Conservation (phyloP, 1,284 basidiomycete genomes). For the Cryptococcus sp. region DNA sequence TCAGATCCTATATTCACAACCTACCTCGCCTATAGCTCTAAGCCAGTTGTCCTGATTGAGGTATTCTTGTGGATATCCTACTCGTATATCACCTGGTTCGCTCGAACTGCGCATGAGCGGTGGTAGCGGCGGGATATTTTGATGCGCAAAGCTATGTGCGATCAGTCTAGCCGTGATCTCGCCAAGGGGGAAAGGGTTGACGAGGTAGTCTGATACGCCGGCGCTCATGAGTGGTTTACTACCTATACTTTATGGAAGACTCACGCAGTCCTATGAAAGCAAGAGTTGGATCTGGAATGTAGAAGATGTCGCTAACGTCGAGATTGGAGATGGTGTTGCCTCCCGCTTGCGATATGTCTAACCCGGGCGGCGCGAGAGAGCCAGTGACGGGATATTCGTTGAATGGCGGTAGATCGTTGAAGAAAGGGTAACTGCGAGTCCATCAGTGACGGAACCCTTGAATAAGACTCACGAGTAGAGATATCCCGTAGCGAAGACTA, state of each 20-base stretch:
- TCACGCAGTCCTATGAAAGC: constrained; percentile 40
- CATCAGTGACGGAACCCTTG: not conserved
- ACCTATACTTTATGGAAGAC: not conserved
- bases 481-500: constrained; percentile 54
- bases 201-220: constrained; percentile 27
- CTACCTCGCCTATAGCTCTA: constrained; percentile 28
- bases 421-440: constrained; percentile 41
- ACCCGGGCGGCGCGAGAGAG: constrained; percentile 8
- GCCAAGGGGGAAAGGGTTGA: constrained; percentile 48
- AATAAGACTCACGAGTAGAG: constrained; percentile 29
- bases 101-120: constrained; percentile 16
- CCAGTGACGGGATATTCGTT: constrained; percentile 18
- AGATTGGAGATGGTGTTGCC: constrained; percentile 25
- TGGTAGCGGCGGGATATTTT: constrained; percentile 19
- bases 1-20: not conserved
- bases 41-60: constrained; percentile 29
- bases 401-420: constrained; percentile 18
- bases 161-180: constrained; percentile 46
- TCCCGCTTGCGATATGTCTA: constrained; percentile 17
- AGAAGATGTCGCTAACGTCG: constrained; percentile 32
- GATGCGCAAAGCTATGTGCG: constrained; percentile 16
- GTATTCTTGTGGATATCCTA: constrained; percentile 23
- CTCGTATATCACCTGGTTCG: constrained; percentile 14
- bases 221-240: not conserved
- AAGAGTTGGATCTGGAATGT: constrained; percentile 40